Base-by-base conservation (phyloP, 441 rosid species). In the Corymbia calophylla region DNA sequence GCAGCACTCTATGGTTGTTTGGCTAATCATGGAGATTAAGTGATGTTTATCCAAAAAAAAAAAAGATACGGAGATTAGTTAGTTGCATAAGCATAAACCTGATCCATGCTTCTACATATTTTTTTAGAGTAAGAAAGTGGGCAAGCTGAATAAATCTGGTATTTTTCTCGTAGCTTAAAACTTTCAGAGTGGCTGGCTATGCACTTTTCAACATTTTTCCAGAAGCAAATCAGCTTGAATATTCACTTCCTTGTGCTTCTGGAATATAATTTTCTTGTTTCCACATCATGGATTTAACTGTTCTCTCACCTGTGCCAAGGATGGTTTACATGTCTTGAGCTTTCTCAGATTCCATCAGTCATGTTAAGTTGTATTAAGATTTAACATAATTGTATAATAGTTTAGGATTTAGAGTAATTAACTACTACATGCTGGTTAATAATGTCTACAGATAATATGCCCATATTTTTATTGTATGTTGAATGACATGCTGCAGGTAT, bases 401-500 rank as follows among this genome's bases (percentile, higher is more conserved):
- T 64, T n/a, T 64, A 64, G 35, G 70, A n/a, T 64, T 29, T 64
- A 29, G 70, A 64, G 70, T 64, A 64, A 64, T 64, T n/a, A 64
- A 23, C 19, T 44, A 2, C 53, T 77, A 23, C 13, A 27, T 77
- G 85, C 85, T 35, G 53, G 18, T 39, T 55, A 48, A 86, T 86
- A 8, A 87, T 88, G 55, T 87, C 19, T 88, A 53, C 51, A 39
- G 49, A 32, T 80, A 70, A 89, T 48, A 7, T 88, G 53, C 31
- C 58, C 31, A 4, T 64, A 18, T 35, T 80, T 90, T 84, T 66
- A 77, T 68, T 89, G 18, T 70, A 23, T 48, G 35, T 86, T 81
- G 53, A 21, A 80, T 89, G 86, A 66, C 53, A 44, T 88, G 81
- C 86, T 91, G 94, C 91, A 97, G 99, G 99, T 92, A 90, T 97